Evolutionary conservation across 805 yeast genomes (phyloP).

Genomic region (Aciculoconidium aculeatum): DNA sequence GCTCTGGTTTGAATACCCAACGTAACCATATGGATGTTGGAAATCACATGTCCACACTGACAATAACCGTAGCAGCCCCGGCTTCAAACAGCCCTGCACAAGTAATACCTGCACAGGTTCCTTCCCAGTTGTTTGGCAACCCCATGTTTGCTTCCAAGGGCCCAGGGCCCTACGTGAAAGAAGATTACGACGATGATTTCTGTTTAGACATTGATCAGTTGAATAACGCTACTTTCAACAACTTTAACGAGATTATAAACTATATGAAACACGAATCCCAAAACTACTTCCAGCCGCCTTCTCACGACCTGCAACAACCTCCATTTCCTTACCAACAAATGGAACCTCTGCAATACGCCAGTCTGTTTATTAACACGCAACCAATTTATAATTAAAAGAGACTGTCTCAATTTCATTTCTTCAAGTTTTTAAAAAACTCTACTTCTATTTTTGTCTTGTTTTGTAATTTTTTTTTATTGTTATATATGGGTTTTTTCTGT

Average conservation of each 20-base stretch:
- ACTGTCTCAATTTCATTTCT: slow-evolving; percentile 4
- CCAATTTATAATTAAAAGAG: slow-evolving; percentile 1
- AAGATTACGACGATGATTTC: slow-evolving; percentile 38
- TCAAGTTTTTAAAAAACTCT: slow-evolving; percentile 2
- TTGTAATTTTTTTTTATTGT: slow-evolving; percentile 2
- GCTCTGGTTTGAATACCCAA: no score
- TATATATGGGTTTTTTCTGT: slow-evolving; percentile 1
- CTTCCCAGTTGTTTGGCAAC: slow-evolving; percentile 2
- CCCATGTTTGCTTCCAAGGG: slow-evolving; percentile 3
- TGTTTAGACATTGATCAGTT: slow-evolving; percentile 40
- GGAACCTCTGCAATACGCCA: not conserved
- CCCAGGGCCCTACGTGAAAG: slow-evolving; percentile 8
- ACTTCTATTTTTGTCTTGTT: not conserved
- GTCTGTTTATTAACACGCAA: slow-evolving; percentile 2
- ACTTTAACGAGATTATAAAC: slow-evolving; percentile 10
- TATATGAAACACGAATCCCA: slow-evolving; percentile 8
- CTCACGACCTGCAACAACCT: slow-evolving; percentile 2
- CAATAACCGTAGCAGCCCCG: no score
- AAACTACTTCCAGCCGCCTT: slow-evolving; percentile 5
- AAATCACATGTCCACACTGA: no score
- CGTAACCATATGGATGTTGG: no score
- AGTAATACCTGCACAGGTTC: no score
- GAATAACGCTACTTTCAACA: slow-evolving; percentile 14
- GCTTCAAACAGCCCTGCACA: slow-evolving; percentile 4
- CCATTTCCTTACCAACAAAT: not conserved